Base-by-base conservation (phyloP, 345 rosid species). In the Gossypium stocksii region DNA sequence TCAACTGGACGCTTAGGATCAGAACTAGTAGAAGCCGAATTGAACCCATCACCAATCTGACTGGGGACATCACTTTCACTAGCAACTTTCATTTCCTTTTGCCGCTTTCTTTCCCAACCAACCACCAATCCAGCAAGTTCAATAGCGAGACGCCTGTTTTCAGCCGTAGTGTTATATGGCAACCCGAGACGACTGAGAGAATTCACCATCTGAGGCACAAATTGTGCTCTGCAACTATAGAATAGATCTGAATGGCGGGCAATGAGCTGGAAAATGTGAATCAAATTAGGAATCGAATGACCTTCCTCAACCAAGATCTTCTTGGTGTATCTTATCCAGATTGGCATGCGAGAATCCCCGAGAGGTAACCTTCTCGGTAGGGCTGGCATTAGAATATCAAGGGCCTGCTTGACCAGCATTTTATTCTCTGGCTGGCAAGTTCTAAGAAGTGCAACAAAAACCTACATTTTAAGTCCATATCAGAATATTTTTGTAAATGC, bases 71-170 rank as follows among this genome's bases (percentile, higher is more conserved):
- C 97, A 80, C 81, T 71, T 82, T 95, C 97, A 86, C 81, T 80
- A 25, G 74, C 85, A 44, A 80, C 74, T 85, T 91, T 95, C 89
- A 81, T 91, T 86, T 93, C 97, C 79, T 86, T 89, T 84, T 95
- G 99, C 85, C 99, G 88, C 82, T 90, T 97, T 80, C 89, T 91
- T 86, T 95, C 99, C 99, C 99, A 95, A 68, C 87, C 90, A 80
- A 95, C 99, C 79, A 95, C 99, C 85, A 95, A 86, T 60, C 99
- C 99, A 83, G 99, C 99, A 82, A 95, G 99, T 82, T 95, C 99
- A 83, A 95, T 93, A 25, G 99, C 98, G 20, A 95, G 97, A 72
- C 97, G 96, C 86, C 99, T 88, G 83, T 93, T 93, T 78, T 95
- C 99, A 15, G 91, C 86, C 25, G 98, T 89, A 65, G 97, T 90